Base-by-base conservation (phyloP, 768 basidiomycete species). In the Lactarius sanguifluus region DNA sequence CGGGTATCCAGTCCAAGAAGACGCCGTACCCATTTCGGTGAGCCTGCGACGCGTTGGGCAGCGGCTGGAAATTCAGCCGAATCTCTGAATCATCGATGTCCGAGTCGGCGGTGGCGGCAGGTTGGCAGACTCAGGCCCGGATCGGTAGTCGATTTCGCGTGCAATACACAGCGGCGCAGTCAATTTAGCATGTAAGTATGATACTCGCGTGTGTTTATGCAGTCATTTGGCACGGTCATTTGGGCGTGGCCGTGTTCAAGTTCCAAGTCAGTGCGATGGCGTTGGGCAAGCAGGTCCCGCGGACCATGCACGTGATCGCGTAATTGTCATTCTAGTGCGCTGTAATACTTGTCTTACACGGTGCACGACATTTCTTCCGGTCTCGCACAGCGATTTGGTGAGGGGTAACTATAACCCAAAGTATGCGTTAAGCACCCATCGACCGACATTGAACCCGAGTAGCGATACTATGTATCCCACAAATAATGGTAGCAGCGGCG, bases 391-490 rank as follows among this genome's bases (percentile, higher is more conserved):
- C 32, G n/a, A 9, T 47, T 58, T 34, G 25, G 40, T 41, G 36
- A 56, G 18, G 18, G 45, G 60, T 13, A 28, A 50, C 62, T 52
- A 70, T 59, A 61, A 56, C 41, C 87, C 86, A 76, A 97, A 96
- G 78, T 98, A 95, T 61, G 83, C 81, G 58, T 79, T 79, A 13
- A 98, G 82, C n/a, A 89, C 90, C 79, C 89, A 82, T 74, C 88
- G 86, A 25, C 94, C 89, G 66, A 96, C 83, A 74, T 97, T 97
- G 81, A 96, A 94, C 8, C 96, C 96, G 38, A 97, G 79, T 62
- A 98, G 78, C 25, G 92, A 93, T 45, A 92, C 80, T 64, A 96
- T 83, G 77, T 94, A 98, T 67, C 89, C 88, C 34, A 84, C 87
- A 73, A 96, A 91, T 56, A 96, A 79, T 28, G 96, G 93, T 30